Percentiles rank a stretch among this genome's conserved stretches.
phyloP scores from a whole-genome alignment of 345 rosid genomes.

The Eucalyptus regnans region DNA sequence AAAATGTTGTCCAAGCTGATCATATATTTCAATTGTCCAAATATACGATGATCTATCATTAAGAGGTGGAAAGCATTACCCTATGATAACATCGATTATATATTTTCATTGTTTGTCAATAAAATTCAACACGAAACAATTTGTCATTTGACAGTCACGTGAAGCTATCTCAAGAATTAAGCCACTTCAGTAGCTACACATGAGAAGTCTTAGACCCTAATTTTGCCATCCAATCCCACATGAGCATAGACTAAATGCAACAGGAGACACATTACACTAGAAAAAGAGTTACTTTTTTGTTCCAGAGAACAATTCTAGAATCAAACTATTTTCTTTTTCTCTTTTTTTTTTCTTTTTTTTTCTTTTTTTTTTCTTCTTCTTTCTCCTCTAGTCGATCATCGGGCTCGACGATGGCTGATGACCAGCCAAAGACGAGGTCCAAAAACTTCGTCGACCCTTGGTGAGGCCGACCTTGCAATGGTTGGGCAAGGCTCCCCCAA shows the following conservation, averaged over 20 bases:
- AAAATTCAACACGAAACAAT: neutral
- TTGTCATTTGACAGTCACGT: neutral
- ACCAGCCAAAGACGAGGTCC: too few relatives aligned
- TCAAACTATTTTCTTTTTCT: too few relatives aligned
- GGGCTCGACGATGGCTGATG: rapidly evolving
- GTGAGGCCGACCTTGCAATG: too few relatives aligned
- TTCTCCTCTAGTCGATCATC: too few relatives aligned
- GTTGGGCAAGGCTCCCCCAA: too few relatives aligned
- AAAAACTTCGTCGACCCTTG: rapidly evolving
- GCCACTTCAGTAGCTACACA: neutral
- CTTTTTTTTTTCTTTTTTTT: rapidly evolving
- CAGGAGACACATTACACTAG: neutral
- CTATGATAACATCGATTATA: neutral
- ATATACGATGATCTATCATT: neutral
- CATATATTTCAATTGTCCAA: neutral
- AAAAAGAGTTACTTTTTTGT: too few relatives aligned
- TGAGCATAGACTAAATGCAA: neutral
- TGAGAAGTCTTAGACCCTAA: neutral
- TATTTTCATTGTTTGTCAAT: neutral
- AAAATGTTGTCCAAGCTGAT: neutral
- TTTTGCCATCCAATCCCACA: neutral
- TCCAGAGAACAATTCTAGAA: too few relatives aligned
- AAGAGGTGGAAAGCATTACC: neutral
- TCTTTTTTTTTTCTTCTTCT: too few relatives aligned
- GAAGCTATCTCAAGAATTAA: neutral